phyloP scores from a whole-genome alignment of 2,329 filamentous ascomycete genomes.

The Geosmithia flava region DNA sequence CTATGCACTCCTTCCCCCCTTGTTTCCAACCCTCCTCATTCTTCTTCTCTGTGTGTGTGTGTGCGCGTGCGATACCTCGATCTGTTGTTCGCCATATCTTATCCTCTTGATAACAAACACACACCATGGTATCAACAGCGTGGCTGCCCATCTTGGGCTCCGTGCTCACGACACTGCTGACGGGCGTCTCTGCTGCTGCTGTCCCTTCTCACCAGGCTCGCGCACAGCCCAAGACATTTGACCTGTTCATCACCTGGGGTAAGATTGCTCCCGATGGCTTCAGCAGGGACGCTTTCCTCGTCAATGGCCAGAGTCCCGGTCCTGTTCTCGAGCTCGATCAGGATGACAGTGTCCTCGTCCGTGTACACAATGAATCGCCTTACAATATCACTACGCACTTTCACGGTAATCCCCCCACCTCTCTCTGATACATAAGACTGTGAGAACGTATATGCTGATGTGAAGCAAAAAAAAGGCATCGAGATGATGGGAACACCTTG shows the following conservation, averaged over 20 bases:
- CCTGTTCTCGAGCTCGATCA: slow-evolving; percentile 42
- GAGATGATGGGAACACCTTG: slow-evolving; percentile 40
- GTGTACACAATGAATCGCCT: slow-evolving; percentile 31
- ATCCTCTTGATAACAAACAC: too few relatives aligned
- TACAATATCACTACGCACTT: slow-evolving; percentile 36
- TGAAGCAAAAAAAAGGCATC: slow-evolving; percentile 23
- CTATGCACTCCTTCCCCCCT: too few relatives aligned
- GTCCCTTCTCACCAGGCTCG: neutral
- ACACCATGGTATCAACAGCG: too few relatives aligned
- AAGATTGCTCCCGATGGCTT: slow-evolving; percentile 29
- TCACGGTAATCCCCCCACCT: slow-evolving; percentile 22
- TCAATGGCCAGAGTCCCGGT: slow-evolving; percentile 51
- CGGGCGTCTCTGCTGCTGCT: neutral
- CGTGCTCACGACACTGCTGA: neutral
- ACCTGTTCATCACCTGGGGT: slow-evolving; percentile 22
- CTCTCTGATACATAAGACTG: neutral
- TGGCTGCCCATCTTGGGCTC: too few relatives aligned
- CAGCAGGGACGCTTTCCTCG: slow-evolving; percentile 28
- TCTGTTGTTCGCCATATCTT: too few relatives aligned
- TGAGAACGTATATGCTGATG: neutral
- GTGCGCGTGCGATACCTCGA: too few relatives aligned
- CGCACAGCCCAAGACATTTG: slow-evolving; percentile 9
- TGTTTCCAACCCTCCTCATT: too few relatives aligned
- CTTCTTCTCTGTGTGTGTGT: too few relatives aligned
- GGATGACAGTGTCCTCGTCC: slow-evolving; percentile 33